Evolutionary conservation across 73 alveolate species (phyloP).

Genomic region (Paramecium bursaria): DNA sequence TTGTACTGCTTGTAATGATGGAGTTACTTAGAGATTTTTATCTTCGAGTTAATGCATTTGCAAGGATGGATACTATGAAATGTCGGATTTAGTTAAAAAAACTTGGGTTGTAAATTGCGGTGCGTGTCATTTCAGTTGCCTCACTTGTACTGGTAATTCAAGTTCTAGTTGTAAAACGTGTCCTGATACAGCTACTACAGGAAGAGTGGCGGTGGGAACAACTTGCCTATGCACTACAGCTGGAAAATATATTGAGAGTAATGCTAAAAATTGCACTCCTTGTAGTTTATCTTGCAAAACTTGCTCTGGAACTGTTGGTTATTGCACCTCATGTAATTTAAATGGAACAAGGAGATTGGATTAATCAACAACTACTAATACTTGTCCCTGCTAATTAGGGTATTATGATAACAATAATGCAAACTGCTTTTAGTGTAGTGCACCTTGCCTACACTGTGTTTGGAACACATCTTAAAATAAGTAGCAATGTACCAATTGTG

Average conservation of each 20-base stretch:
- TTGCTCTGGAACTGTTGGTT: background rate
- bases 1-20: no score
- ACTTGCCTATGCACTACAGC: background rate
- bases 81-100: background rate
- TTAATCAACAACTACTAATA: background rate
- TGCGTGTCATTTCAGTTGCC: background rate
- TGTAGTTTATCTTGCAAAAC: background rate
- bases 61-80: constrained; percentile 14
- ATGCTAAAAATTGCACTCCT: no score
- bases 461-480: no score
- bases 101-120: background rate
- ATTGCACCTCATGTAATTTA: background rate
- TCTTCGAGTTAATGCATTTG: background rate
- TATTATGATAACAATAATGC: background rate
- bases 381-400: constrained; percentile 4
- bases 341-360: background rate
- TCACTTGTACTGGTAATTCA: background rate
- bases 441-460: no score
- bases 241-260: background rate
- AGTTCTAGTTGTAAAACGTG: no score
- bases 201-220: background rate
- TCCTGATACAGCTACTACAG: background rate
- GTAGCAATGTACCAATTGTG: no score
- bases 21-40: no score
- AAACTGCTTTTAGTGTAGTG: no score